These are phyloP conservation scores for Rhodamnia argentea DNA, from an alignment of 345 rosid genomes.

Conservation along the genomic window DNA sequence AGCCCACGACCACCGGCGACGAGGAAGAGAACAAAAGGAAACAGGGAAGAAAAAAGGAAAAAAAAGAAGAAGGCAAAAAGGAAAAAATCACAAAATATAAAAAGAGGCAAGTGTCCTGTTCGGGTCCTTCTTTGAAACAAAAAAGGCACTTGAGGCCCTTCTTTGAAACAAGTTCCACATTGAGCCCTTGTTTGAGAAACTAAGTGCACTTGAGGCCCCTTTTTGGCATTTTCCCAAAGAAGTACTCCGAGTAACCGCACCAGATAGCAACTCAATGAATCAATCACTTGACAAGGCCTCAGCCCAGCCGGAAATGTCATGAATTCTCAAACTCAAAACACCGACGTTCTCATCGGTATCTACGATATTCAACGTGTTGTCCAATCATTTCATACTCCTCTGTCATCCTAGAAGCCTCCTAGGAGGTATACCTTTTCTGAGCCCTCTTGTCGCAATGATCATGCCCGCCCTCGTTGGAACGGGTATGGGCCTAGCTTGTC, in stretches of 20 bases:
- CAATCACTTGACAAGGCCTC: not conserved
- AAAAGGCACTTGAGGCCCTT: too few species aligned
- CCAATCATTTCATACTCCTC: not conserved
- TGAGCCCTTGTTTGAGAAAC: too few species aligned
- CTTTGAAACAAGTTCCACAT: too few species aligned
- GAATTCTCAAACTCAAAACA: not conserved
- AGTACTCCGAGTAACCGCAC: not conserved
- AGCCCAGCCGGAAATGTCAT: not conserved
- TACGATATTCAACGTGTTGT: not conserved
- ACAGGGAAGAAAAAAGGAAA: conserved; percentile 20
- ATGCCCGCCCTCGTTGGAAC: not conserved
- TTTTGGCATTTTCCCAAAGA: too few species aligned
- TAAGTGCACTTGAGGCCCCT: too few species aligned
- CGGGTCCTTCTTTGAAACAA: too few species aligned
- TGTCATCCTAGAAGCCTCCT: not conserved
- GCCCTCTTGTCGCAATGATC: not conserved
- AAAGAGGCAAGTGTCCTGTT: too few species aligned
- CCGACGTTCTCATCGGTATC: not conserved
- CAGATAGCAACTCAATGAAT: not conserved
- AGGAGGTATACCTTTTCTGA: not conserved
- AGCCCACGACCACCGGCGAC: conserved; percentile 34
- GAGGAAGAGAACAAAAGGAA: conserved; percentile 18
- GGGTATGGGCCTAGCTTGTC: not conserved
- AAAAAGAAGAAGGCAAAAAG: too few species aligned
- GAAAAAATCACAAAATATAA: too few species aligned